These are phyloP conservation scores for Volutella citrinella DNA, from an alignment of 2,329 filamentous ascomycete genomes.

Conservation along the genomic window DNA sequence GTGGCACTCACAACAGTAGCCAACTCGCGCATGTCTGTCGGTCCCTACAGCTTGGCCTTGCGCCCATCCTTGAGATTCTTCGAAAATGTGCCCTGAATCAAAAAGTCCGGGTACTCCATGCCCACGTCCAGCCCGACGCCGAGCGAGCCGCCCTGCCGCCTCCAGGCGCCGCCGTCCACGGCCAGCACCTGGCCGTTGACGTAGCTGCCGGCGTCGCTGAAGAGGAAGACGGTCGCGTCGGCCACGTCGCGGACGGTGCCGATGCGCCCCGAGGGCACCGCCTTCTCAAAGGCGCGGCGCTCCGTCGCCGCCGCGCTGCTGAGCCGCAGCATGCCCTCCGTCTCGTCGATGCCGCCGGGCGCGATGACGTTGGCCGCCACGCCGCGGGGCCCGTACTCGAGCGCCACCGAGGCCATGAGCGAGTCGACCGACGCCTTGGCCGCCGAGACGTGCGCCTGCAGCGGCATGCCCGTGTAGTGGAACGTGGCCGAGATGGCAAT, in stretches of 20 bases:
- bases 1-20: too few relatives aligned
- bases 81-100: conserved; percentile 34
- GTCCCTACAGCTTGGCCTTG: conserved; percentile 44
- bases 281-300: conserved; percentile 32
- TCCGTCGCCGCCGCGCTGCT: conserved; percentile 37
- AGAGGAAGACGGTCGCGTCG: conserved; percentile 86
- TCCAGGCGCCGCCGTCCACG: conserved; percentile 63
- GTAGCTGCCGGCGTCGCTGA: conserved; percentile 81
- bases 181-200: conserved; percentile 81
- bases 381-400: conserved; percentile 88
- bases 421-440: conserved; percentile 92
- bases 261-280: conserved; percentile 71
- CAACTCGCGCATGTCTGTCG: too few relatives aligned
- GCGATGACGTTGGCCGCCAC: conserved; percentile 86
- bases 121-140: conserved; percentile 44
- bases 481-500: conserved; percentile 88
- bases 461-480: conserved; percentile 81
- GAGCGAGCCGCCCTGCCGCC: conserved; percentile 45
- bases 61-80: conserved; percentile 31
- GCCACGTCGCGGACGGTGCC: conserved; percentile 85
- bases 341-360: conserved; percentile 80
- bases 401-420: conserved; percentile 71
- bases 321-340: conserved; percentile 73
- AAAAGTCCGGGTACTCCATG: conserved; percentile 53
- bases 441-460: conserved; percentile 86